Conservation (phyloP, 2,329 filamentous ascomycete genomes). For the Aspergillus nomiae region DNA sequence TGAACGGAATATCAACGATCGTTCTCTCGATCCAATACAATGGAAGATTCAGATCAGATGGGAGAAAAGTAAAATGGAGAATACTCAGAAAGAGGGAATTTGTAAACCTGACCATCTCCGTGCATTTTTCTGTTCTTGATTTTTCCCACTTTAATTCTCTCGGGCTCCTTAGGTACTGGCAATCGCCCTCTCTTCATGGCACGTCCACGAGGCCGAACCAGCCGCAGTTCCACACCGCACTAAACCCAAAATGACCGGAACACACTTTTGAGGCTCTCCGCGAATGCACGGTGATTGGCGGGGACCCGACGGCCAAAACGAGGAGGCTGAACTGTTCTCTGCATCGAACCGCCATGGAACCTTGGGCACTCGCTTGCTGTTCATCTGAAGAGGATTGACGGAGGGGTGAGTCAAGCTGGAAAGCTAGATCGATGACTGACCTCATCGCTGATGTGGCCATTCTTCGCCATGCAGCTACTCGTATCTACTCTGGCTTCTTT, state of each 20-base stretch:
- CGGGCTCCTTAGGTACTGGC: neutral
- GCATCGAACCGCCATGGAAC: conserved; percentile 26
- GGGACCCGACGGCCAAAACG: conserved; percentile 12
- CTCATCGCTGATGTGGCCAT: neutral
- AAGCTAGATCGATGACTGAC: neutral
- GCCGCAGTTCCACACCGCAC: conserved; percentile 9
- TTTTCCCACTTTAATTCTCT: neutral
- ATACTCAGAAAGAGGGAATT: neutral
- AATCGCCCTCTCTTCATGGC: conserved; percentile 14
- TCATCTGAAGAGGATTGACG: neutral
- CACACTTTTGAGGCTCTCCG: conserved; percentile 23
- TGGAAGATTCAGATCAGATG: neutral
- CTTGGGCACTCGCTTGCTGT: conserved; percentile 4
- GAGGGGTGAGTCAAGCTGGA: conserved; percentile 5
- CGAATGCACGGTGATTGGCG: conserved; percentile 18
- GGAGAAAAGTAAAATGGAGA: neutral
- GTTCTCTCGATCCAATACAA: neutral
- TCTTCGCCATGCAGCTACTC: neutral
- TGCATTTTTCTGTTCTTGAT: neutral
- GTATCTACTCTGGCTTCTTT: neutral
- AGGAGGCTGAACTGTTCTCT: conserved; percentile 28
- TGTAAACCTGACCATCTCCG: neutral
- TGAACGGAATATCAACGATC: neutral
- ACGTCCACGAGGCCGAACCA: conserved; percentile 22
- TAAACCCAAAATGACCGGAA: conserved; percentile 19